Base-by-base conservation (phyloP, 2,329 filamentous ascomycete species). In the Fusarium lateritium region DNA sequence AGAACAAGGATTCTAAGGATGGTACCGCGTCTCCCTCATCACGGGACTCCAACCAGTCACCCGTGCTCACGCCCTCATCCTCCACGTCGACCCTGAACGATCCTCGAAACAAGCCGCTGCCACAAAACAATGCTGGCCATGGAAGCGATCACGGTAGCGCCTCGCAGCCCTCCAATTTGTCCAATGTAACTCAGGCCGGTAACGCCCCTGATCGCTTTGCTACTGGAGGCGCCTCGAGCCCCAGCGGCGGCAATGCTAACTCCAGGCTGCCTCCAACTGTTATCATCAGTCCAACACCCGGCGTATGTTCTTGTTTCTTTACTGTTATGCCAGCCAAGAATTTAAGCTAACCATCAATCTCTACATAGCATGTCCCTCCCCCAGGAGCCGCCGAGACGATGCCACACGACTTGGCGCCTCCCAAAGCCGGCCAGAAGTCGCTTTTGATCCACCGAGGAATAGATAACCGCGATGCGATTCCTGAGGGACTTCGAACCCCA, bases 361-460 rank as follows among this genome's bases (percentile, higher is more conserved):
- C 13, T 15, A 8, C 31, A 28, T 26, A 81, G 94, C 96, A 99
- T 82, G 85, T 96, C 44, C 94, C 96, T 51, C 94, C 94, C 66
- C 96, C 96, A 47, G 96, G 96, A 72, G 92, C 94, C 60, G 92
- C 94, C 69, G 96, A 99, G 83, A 98, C 95, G 7, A 98, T 99
- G 95, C 96, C 96, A 53, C 94, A 97, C 76, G 96, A 99, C 78
- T 90, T 99, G 62, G 94, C 94, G 31, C 96, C 96, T 55, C 96
- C 96, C 19, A 97, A 98, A 81, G 91, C 93, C 43, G 94, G 94
- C 56, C 89, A 92, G 76, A 98, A 98, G 84, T 96, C 94, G 21
- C 83, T 94, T 73, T 89, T 97, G 75, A 88, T 98, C 65, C 94
- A 98, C 78, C 92, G 95, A 62, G 78, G 79, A 58, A 96, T 94